Evolutionary conservation across 805 yeast species (phyloP).

Genomic region (Candida nitratophila): DNA sequence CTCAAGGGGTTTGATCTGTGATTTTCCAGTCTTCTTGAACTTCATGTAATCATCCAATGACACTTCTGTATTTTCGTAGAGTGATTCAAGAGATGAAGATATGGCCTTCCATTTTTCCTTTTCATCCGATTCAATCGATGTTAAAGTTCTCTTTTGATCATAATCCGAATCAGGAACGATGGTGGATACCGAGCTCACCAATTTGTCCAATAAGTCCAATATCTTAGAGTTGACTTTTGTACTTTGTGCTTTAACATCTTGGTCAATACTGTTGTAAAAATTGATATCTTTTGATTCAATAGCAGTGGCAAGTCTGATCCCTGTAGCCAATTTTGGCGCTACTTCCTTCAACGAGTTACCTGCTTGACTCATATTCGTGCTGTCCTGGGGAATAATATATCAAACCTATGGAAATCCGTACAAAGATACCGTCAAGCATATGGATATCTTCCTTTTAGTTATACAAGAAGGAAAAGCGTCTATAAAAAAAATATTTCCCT

Average conservation of each 20-base stretch:
- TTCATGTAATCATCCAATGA: constrained; percentile 43
- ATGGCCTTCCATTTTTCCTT: constrained; percentile 55
- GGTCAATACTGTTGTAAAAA: constrained; percentile 64
- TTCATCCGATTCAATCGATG: constrained; percentile 24
- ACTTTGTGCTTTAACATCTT: constrained; percentile 31
- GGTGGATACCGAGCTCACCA: constrained; percentile 25
- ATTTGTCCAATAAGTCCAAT: constrained; percentile 36
- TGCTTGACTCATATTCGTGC: not conserved
- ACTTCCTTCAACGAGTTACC: constrained; percentile 5
- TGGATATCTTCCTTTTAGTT: no score
- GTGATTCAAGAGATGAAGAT: constrained; percentile 54
- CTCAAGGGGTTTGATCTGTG: not conserved
- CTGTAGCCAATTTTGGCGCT: constrained; percentile 43
- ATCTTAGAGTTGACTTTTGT: constrained; percentile 35
- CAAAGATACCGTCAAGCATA: no score
- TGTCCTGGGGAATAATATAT: no score
- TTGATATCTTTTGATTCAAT: constrained; percentile 76
- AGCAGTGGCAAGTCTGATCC: constrained; percentile 61
- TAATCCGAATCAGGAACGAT: constrained; percentile 18
- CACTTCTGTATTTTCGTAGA: constrained; percentile 73
- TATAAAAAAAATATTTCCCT: no score
- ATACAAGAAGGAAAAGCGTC: no score
- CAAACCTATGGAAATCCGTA: no score
- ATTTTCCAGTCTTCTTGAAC: constrained; percentile 8
- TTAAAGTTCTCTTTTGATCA: constrained; percentile 18